A percentile compares a stretch with the other conserved stretches of the same genome.
Conservation (phyloP, 2,329 filamentous ascomycete species). For the Mariannaea elegans region DNA sequence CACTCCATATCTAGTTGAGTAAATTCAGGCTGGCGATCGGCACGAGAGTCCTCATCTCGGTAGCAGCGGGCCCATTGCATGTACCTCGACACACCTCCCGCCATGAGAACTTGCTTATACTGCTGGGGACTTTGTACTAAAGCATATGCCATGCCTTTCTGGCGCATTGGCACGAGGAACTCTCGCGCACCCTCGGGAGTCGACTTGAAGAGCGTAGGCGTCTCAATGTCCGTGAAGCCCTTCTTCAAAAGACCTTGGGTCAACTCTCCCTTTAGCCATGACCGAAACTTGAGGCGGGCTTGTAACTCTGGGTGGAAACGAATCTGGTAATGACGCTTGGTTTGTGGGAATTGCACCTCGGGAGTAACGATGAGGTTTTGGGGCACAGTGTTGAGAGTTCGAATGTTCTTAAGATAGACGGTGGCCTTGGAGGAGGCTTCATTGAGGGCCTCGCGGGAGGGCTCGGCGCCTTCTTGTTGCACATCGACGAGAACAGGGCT, state of each 20-base stretch:
- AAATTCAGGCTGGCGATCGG: constrained; percentile 95
- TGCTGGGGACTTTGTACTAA: constrained; percentile 97
- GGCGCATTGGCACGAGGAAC: constrained; percentile 89
- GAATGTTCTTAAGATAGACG: constrained; percentile 68
- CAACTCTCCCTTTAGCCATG: constrained; percentile 61
- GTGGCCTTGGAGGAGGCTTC: constrained; percentile 57
- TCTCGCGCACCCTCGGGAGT: constrained; percentile 95
- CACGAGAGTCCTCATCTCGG: constrained; percentile 90
- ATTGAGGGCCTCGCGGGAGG: constrained; percentile 31
- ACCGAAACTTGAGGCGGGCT: constrained; percentile 76
- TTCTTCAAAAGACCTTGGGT: constrained; percentile 63
- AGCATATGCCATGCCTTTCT: constrained; percentile 81
- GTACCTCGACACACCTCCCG: constrained; percentile 82
- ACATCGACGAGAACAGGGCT: constrained; percentile 63
- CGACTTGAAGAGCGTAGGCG: constrained; percentile 94
- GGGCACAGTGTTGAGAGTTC: constrained; percentile 46
- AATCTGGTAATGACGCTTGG: constrained; percentile 84
- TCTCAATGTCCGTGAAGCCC: constrained; percentile 84
- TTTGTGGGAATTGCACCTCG: constrained; percentile 76
- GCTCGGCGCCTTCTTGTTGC: constrained; percentile 37
- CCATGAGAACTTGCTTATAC: constrained; percentile 98
- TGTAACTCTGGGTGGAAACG: constrained; percentile 75
- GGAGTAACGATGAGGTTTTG: constrained; percentile 79
- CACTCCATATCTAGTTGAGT: constrained; percentile 95
- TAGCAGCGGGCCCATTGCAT: constrained; percentile 96